Evolutionary conservation across 441 rosid genomes (phyloP), one percentile per base, ranked within the genome.

Genomic region (Lepidium campestre): DNA sequence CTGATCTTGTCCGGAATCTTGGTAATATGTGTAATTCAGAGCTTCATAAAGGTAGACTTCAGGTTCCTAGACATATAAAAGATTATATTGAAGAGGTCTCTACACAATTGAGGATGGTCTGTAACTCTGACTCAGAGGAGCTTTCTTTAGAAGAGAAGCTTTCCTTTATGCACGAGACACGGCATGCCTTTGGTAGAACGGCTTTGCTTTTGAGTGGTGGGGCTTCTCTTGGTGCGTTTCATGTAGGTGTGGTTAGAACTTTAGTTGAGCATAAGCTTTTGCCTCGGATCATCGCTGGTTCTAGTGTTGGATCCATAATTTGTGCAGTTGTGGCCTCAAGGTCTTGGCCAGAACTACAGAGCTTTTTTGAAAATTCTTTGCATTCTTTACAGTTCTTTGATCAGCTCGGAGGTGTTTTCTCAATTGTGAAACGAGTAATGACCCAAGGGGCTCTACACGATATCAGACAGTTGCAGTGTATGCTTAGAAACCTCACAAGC

Each of bases 121-220:
- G 93, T 1, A 79, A 85, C 63, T 90, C 95, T 1, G 91, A 85
- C 47, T 79, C 96, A 0, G 97, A 88, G 75, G 97, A 88, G 79
- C 91, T 93, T 72, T 77, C 91, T 14, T 49, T 86, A 64, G 98
- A 93, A 70, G 98, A 93, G 77, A 90, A 82, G 84, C 98, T 88
- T 61, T 65, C 96, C 9, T 93, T 90, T 67, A 83, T 88, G 96
- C 98, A 93, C 39, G 98, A 93, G 77, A 93, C 97, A 1, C 80
- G 98, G 12, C 98, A 93, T 67, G 92, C 97, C 19, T 93, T 88
- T 78, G 98, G 98, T 27, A 85, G 98, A 64, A 93, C 98, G 10
- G 98, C 98, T 39, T 76, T 93, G 84, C 98, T 93, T 67, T 62
- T 93, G 64, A 93, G 98, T 18, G 98, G 98, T 49, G 98, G 96